Percentiles rank a stretch among this genome's conserved stretches.
These are phyloP conservation scores for Cyberlindnera samutprakarnensis DNA, from an alignment of 805 yeast genomes.

Conservation along the genomic window DNA sequence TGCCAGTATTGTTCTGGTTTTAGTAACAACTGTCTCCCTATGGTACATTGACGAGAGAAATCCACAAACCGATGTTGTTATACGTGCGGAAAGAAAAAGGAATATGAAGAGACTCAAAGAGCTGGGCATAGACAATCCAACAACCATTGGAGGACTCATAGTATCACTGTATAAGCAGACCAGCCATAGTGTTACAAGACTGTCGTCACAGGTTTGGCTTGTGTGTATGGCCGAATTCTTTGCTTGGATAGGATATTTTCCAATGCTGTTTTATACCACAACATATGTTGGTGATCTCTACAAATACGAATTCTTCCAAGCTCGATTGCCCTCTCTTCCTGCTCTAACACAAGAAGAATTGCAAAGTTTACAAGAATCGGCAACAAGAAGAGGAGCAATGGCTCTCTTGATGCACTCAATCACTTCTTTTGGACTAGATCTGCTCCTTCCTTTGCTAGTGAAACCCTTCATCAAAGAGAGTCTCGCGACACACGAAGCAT, in stretches of 20 bases:
- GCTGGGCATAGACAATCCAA: slow-evolving; percentile 28
- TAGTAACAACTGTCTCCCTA: slow-evolving; percentile 29
- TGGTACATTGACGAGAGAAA: slow-evolving; percentile 37
- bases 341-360: slow-evolving; percentile 31
- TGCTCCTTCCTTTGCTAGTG: slow-evolving; percentile 37
- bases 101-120: slow-evolving; percentile 25
- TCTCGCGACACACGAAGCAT: slow-evolving; percentile 7
- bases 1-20: slow-evolving; percentile 32
- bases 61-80: slow-evolving; percentile 35
- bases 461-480: slow-evolving; percentile 22
- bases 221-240: slow-evolving; percentile 52
- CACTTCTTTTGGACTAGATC: slow-evolving; percentile 36
- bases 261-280: slow-evolving; percentile 56
- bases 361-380: slow-evolving; percentile 33
- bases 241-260: slow-evolving; percentile 67
- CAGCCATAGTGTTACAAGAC: slow-evolving; percentile 24
- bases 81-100: slow-evolving; percentile 30
- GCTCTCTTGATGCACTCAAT: slow-evolving; percentile 45
- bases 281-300: slow-evolving; percentile 59
- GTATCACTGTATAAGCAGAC: slow-evolving; percentile 27
- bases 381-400: slow-evolving; percentile 44
- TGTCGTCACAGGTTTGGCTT: slow-evolving; percentile 43
- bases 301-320: slow-evolving; percentile 27
- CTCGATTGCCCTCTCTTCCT: slow-evolving; percentile 28
- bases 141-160: slow-evolving; percentile 12